Evolutionary conservation across 306 rosid genomes (phyloP).

Genomic region (Cercis canadensis): DNA sequence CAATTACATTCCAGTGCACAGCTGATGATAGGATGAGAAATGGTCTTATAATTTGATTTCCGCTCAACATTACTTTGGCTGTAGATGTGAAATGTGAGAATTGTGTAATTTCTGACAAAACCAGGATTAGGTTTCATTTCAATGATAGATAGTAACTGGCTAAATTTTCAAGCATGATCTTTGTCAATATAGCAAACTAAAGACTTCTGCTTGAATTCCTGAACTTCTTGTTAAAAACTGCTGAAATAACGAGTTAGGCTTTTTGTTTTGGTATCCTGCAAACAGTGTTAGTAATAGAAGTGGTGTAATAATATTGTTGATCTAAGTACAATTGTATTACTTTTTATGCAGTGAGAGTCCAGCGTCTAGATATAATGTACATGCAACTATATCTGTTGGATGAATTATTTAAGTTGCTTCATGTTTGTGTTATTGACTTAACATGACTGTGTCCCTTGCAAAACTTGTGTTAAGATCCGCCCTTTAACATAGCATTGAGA

Average conservation of each 20-base stretch:
- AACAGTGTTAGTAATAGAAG: not conserved
- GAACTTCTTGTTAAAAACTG: slow-evolving; percentile 14
- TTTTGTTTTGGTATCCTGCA: not conserved
- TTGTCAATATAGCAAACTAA: slow-evolving; percentile 9
- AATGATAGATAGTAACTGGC: slow-evolving; percentile 9
- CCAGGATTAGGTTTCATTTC: not conserved
- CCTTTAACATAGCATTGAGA: too few relatives aligned
- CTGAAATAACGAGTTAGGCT: not conserved
- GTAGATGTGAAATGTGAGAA: not conserved
- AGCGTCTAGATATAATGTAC: not conserved
- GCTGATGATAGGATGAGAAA: slow-evolving; percentile 5
- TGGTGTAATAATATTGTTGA: not conserved
- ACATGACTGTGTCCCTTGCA: too few relatives aligned
- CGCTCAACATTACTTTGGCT: slow-evolving; percentile 22
- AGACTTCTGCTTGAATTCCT: slow-evolving; percentile 16
- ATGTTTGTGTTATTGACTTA: too few relatives aligned
- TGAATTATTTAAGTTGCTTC: too few relatives aligned
- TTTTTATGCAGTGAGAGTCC: not conserved
- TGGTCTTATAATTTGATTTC: slow-evolving; percentile 17
- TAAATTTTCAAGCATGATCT: slow-evolving; percentile 14
- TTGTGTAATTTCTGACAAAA: slow-evolving; percentile 17
- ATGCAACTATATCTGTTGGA: too few relatives aligned
- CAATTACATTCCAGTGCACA: not conserved
- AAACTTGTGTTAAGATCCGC: too few relatives aligned
- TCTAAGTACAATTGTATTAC: not conserved